Percentiles rank a stretch among this genome's conserved stretches.
Conservation (phyloP, 768 basidiomycete species). For the Agrocybe pediades region DNA sequence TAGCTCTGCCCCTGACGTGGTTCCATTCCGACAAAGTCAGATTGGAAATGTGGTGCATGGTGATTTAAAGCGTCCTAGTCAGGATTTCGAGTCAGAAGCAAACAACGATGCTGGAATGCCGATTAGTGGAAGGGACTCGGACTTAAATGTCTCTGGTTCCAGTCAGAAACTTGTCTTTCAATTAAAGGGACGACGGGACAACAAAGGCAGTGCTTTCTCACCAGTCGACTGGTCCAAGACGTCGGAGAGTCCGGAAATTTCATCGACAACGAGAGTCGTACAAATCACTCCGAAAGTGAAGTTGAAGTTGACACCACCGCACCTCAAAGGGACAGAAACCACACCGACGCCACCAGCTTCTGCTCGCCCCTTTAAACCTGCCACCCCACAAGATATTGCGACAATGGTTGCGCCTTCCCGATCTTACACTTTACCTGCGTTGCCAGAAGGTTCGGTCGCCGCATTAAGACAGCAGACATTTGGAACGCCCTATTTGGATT, state of each 20-base stretch:
- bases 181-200: neutral
- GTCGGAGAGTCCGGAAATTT: neutral
- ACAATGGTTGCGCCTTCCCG: neutral
- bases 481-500: neutral
- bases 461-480: conserved; percentile 11
- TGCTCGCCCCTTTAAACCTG: neutral
- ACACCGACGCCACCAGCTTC: neutral
- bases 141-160: neutral
- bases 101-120: no score
- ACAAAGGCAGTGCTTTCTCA: neutral
- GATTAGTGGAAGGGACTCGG: neutral
- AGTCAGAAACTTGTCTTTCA: neutral
- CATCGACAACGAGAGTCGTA: neutral
- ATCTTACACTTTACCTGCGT: conserved; percentile 16
- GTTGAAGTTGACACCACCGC: neutral
- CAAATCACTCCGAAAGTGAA: neutral
- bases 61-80: no score
- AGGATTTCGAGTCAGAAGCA: no score
- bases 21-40: neutral
- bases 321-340: neutral
- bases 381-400: neutral
- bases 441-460: conserved; percentile 17
- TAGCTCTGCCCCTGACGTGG: neutral
- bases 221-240: neutral
- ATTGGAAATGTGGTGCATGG: no score